These are phyloP conservation scores for Stachybotrys elegans DNA, from an alignment of 2,329 filamentous ascomycete genomes.

Conservation along the genomic window DNA sequence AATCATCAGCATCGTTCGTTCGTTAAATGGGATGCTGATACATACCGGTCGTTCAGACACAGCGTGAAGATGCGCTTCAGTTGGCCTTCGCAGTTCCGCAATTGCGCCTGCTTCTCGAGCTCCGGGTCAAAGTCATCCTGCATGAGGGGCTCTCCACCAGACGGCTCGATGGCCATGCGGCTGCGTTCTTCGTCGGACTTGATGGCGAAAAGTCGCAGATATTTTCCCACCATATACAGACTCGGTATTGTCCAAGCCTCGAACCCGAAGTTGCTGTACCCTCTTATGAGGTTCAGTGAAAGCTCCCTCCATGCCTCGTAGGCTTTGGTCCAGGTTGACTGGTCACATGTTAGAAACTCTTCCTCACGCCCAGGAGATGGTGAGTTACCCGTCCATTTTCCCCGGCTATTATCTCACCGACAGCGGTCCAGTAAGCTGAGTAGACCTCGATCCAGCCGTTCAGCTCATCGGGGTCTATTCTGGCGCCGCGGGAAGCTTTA, in stretches of 20 bases:
- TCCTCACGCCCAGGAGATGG: neutral
- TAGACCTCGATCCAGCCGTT: slow-evolving; percentile 87
- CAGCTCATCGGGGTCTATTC: slow-evolving; percentile 61
- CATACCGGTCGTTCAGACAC: slow-evolving; percentile 83
- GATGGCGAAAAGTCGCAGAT: slow-evolving; percentile 83
- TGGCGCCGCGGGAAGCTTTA: slow-evolving; percentile 46
- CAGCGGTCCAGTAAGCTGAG: slow-evolving; percentile 75
- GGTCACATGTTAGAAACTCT: slow-evolving; percentile 11
- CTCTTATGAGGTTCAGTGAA: slow-evolving; percentile 69
- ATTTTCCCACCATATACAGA: slow-evolving; percentile 81
- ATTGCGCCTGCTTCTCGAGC: slow-evolving; percentile 70
- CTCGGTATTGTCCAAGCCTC: slow-evolving; percentile 91
- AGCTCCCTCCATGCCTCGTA: slow-evolving; percentile 89
- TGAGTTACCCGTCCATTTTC: slow-evolving; percentile 30
- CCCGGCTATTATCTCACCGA: slow-evolving; percentile 64
- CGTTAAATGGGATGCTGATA: slow-evolving; percentile 4
- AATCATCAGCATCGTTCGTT: neutral
- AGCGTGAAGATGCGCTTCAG: slow-evolving; percentile 90
- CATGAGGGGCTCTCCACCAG: slow-evolving; percentile 43
- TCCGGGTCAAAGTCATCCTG: slow-evolving; percentile 80
- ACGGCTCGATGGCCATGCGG: slow-evolving; percentile 27
- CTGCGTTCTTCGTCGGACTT: slow-evolving; percentile 72
- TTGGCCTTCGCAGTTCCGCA: slow-evolving; percentile 86
- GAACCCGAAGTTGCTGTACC: slow-evolving; percentile 72
- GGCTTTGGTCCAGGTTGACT: slow-evolving; percentile 71